Evolutionary conservation across 2,329 filamentous ascomycete genomes (phyloP), one percentile per base, ranked within the genome.

Genomic region (Aspergillus fumigatiaffinis): DNA sequence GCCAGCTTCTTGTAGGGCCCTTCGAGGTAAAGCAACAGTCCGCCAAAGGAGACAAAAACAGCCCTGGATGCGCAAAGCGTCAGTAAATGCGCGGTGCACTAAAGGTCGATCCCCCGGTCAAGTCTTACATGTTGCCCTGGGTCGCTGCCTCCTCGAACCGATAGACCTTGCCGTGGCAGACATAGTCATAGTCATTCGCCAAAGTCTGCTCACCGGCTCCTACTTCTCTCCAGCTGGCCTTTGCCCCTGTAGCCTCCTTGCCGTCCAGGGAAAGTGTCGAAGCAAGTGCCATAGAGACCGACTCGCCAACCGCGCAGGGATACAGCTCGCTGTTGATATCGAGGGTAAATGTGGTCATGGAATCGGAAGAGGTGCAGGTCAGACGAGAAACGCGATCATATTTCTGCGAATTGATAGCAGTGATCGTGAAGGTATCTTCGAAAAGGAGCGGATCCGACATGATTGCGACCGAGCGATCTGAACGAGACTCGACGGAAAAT

Each of bases 1-100:
- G 90, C 95, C 61, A 99, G 85, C 80, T 96, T 97, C 82, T 94
- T 95, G 76, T 96, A 94, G 2, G 94, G 94, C 5, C 95, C 94
- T 69, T 96, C 90, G 55, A 99, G 83, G 68, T 89, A 91, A 78
- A 97, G 87, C 68, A 99, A 78, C 63, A 99, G 80, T 7, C 94
- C 94, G 50, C 94, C 94, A 69, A 97, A 99, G 1, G 92, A 96
- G 66, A 95, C 84, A 76, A 93, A 99, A 28, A 92, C 91, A 74
- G 96, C 95, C 73, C 93, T 97, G 66, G 14, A 60, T 42, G 57
- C 21, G 9, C 57, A 76, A 57, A 76, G 68, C 66, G 58, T 56
- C 49, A 60, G 57, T 28, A 29, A 20, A 42, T 53, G 21, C 17
- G 7, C 17, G 46, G 17, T 47, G 28, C 42, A 26, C 14, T 17